Evolutionary conservation across 2,329 filamentous ascomycete genomes (phyloP), one percentile per base, ranked within the genome.

Genomic region (Arthrobotrys sinensis): DNA sequence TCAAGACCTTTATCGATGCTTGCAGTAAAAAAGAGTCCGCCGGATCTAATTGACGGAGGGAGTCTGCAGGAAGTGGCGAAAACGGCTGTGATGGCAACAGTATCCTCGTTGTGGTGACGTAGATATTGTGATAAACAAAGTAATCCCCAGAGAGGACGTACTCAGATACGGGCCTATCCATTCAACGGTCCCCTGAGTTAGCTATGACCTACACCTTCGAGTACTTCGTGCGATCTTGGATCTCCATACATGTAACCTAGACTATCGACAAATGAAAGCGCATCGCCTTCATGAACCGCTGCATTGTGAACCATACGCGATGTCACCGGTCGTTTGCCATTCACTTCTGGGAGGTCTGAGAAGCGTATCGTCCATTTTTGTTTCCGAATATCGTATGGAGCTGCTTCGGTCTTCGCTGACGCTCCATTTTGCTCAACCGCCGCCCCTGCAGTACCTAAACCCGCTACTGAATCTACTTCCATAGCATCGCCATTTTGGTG

Each of bases 331-430:
- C 76, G 80, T 45, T 80, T 81, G 52, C 80, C 77, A 24, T 76
- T 80, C 7, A 79, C 73, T 48, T 82, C 81, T n/a, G 81, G 80
- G 12, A 82, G 72, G 71, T 82, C 81, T 21, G 81, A 79, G 43
- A 82, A 80, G 2, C 76, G 72, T 40, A 81, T 81, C 11, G 68
- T 66, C 81, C 81, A 82, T 45, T 79, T 80, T 45, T 82, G 81
- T 40, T 79, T 77, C 52, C 77, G 72, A 14, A 79, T 64, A 45
- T 82, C 76, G 60, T 82, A 81, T 1, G 38, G 19, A 12, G 10
- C 6, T 38, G 24, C 19, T 40, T 14, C 38, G 14, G 2, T 21
- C 28, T 48, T 36, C 12, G 16, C 19, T 2, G 32, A 57, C 3
- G 10, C 34, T 21, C n/a, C 32, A 21, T 1, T 11, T 40, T 43